Base-by-base conservation (phyloP, 2,329 filamentous ascomycete species). In the Penicillium sp. region DNA sequence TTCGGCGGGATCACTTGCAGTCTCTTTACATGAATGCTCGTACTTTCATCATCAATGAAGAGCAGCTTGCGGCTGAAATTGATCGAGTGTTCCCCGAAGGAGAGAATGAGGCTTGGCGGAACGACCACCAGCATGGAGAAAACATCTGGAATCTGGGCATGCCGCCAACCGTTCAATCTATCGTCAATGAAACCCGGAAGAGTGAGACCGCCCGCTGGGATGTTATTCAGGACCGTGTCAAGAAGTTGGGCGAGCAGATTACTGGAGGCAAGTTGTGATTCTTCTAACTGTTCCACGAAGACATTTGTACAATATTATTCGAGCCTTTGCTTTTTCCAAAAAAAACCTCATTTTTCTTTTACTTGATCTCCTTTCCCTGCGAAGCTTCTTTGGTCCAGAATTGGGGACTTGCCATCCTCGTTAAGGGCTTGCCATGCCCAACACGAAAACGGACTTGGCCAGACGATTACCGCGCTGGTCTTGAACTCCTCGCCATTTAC, bases 11-110 rank as follows among this genome's bases (percentile, higher is more conserved):
- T 56, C 79, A 84, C 12, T 72, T 98, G 28, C 88, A 95, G 70
- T 83, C 88, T 49, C 79, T 98, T 9, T 98, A 98, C 72, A 86
- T 93, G 73, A 86, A 90, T 59, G 90, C 93, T 4, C 81, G 86
- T 26, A 75, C 81, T 35, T 98, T 97, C 72, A 96, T 98, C 64
- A 84, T 89, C 13, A 84, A 79, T 25, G 90, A 95, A 66, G 73
- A 78, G 43, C 85, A 95, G 66, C 79, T 98, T 32, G 79, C 86
- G 58, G 75, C 76, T 12, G 79, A 83, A 55, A 84, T 96, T 48
- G 85, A 94, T 24, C 72, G 77, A 53, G 76, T 85, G n/a, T 98
- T 96, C 71, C 78, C 81, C 12, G 81, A 83, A 26, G 76, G 81
- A 53, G 70, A 66, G 71, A 71, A 71, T 52, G 57, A 61, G 25